Evolutionary conservation across 306 rosid genomes (phyloP).

Genomic region (Dalbergia cultrata): DNA sequence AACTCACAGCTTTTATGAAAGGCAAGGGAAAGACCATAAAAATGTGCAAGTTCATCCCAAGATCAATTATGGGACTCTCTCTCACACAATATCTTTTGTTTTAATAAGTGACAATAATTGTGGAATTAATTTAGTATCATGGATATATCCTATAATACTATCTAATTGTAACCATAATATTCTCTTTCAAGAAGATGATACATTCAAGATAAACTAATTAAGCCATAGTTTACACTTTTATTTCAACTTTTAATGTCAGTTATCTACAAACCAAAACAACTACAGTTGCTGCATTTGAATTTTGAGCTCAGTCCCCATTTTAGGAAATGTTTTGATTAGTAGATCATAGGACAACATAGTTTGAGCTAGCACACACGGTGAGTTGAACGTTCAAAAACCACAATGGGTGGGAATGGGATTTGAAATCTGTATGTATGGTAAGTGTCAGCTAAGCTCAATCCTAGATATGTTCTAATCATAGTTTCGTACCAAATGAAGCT

Average conservation of each 20-base stretch:
- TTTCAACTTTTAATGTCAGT: background rate
- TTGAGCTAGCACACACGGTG: slow-evolving; percentile 33
- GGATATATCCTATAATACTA: slow-evolving; percentile 28
- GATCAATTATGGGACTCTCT: slow-evolving; percentile 45
- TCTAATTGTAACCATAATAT: slow-evolving; percentile 37
- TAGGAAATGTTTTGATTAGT: slow-evolving; percentile 10
- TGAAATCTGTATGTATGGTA: background rate
- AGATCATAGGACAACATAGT: background rate
- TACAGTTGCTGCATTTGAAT: slow-evolving; percentile 30
- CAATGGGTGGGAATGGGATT: background rate
- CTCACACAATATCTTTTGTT: slow-evolving; percentile 1
- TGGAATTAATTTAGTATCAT: slow-evolving; percentile 40
- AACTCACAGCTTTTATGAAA: slow-evolving; percentile 44
- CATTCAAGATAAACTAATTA: slow-evolving; percentile 17
- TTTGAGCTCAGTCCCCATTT: slow-evolving; percentile 15
- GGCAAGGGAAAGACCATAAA: slow-evolving; percentile 46
- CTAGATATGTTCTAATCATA: background rate
- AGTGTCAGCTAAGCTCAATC: background rate
- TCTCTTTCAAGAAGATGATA: slow-evolving; percentile 11
- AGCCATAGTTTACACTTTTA: background rate
- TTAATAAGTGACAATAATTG: slow-evolving; percentile 41
- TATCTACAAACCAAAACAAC: slow-evolving; percentile 10
- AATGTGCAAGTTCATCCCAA: slow-evolving; percentile 42
- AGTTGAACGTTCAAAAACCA: background rate
- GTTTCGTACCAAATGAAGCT: slow-evolving; percentile 21